Base-by-base conservation (phyloP, 495 filamentous ascomycete species). In the Aspergillus cavernicola region DNA sequence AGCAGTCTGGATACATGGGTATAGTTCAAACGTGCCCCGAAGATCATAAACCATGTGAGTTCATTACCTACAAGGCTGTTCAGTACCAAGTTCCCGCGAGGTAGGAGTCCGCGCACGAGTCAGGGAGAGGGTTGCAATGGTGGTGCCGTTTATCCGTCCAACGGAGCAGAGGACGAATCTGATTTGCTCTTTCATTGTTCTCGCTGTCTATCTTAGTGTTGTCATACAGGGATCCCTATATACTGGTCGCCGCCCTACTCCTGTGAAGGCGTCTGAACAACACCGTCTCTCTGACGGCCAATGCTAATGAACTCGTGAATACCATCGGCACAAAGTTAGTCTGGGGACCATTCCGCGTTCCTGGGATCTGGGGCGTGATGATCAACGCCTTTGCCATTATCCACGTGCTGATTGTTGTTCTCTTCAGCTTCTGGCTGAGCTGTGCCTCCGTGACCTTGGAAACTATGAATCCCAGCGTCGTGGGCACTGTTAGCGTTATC, bases 351-450 rank as follows among this genome's bases (percentile, higher is more conserved):
- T 72, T 72, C 51, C 64, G 65, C n/a, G 32, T 69, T 0, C 58
- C 59, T 2, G 63, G 67, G 0, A 59, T 66, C 11, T 65, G 55
- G 52, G 67, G 67, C 2, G 58, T 68, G 13, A 9, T 60, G 29
- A 45, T 68, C 9, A 71, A 71, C 16, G 12, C 41, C 6, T 66
- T 56, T 37, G 59, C 77, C 2, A 61, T 77, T 23, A 37, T 72
- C n/a, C 81, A 77, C 50, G 67, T 72, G 62, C 53, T 66, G 4
- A 67, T 81, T 23, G 65, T 68, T 4, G 57, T 75, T n/a, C 78
- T 82, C 62, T 76, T 78, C 56, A 77, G 69, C 47, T 80, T 79
- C 59, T 82, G 71, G 68, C 78, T 77, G 0, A 58, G 67, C 6
- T 58, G 59, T 2, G 59, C 57, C 24, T 23, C 58, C 4, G 67